Conservation (phyloP, 2,329 filamentous ascomycete species). For the Penicillium sp. region DNA sequence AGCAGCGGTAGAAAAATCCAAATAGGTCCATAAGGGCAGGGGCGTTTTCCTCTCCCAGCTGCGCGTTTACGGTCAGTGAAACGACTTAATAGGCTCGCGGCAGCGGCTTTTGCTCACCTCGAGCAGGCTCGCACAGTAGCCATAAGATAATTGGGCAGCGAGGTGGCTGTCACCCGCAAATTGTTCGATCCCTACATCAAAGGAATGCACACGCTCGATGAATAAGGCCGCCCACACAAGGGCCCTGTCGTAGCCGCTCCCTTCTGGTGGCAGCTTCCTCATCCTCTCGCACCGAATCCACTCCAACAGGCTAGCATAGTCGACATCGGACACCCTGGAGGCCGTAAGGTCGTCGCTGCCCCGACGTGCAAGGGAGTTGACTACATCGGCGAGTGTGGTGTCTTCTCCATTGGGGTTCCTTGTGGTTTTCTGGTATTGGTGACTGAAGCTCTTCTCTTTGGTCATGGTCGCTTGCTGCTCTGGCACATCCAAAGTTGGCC, state of each 20-base stretch:
- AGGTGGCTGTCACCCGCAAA: constrained; percentile 39
- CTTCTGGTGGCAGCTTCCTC: constrained; percentile 39
- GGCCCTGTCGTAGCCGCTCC: constrained; percentile 43
- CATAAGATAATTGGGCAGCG: constrained; percentile 51
- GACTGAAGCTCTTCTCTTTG: too few species aligned
- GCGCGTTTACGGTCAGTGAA: background rate
- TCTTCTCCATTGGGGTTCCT: background rate
- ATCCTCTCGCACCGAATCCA: constrained; percentile 42
- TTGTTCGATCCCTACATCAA: constrained; percentile 35
- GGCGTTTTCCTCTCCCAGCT: constrained; percentile 23
- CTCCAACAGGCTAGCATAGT: constrained; percentile 15
- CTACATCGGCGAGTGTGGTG: background rate
- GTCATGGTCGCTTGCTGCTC: too few species aligned
- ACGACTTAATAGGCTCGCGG: background rate
- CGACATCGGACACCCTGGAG: background rate
- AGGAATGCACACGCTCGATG: constrained; percentile 37
- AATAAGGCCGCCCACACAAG: constrained; percentile 42
- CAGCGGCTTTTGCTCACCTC: constrained; percentile 36
- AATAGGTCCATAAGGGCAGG: constrained; percentile 51
- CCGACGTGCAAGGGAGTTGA: background rate
- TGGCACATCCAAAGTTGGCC: too few species aligned
- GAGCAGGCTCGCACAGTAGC: constrained; percentile 48
- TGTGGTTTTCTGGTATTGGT: background rate
- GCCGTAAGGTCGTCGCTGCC: background rate
- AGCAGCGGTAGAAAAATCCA: constrained; percentile 51